phyloP scores from a whole-genome alignment of 2,329 filamentous ascomycete genomes.

The Exophiala xenobiotica region DNA sequence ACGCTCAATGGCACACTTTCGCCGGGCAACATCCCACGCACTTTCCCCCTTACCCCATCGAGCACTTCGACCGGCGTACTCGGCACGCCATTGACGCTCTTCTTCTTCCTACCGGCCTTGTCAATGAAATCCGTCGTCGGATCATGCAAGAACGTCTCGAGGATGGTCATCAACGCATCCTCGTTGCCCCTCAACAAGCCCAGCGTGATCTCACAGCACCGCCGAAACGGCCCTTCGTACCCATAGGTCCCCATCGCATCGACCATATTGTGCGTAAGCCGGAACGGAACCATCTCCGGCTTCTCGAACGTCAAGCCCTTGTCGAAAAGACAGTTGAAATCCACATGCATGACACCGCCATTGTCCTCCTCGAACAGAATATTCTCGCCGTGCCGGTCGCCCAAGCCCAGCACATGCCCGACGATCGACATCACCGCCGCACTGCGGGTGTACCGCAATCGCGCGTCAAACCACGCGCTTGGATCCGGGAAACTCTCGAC shows the following conservation, averaged over 20 bases:
- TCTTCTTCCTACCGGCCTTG: constrained; percentile 54
- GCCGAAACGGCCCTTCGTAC: constrained; percentile 88
- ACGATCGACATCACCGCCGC: constrained; percentile 99
- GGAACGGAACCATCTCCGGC: constrained; percentile 92
- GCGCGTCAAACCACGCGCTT: constrained; percentile 84
- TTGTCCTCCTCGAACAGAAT: constrained; percentile 91
- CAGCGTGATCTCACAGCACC: constrained; percentile 85
- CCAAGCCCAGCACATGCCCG: constrained; percentile 86
- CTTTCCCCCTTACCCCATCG: constrained; percentile 82
- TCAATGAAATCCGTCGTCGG: constrained; percentile 90
- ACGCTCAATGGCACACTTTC: constrained; percentile 92
- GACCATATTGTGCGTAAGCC: constrained; percentile 97
- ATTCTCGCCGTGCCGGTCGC: constrained; percentile 96
- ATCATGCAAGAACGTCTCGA: constrained; percentile 96
- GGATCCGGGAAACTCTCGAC: constrained; percentile 92
- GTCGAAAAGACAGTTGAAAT: constrained; percentile 99
- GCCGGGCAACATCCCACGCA: constrained; percentile 76
- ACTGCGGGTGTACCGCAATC: constrained; percentile 85
- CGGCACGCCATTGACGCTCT: constrained; percentile 55
- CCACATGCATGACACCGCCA: constrained; percentile 92
- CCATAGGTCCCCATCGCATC: constrained; percentile 93
- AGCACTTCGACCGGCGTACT: constrained; percentile 77
- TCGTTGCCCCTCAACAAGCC: constrained; percentile 83
- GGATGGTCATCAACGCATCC: constrained; percentile 93
- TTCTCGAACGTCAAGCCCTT: constrained; percentile 95